Conservation (phyloP, 1,139 yeast genomes). For the Blastobotrys elegans region DNA sequence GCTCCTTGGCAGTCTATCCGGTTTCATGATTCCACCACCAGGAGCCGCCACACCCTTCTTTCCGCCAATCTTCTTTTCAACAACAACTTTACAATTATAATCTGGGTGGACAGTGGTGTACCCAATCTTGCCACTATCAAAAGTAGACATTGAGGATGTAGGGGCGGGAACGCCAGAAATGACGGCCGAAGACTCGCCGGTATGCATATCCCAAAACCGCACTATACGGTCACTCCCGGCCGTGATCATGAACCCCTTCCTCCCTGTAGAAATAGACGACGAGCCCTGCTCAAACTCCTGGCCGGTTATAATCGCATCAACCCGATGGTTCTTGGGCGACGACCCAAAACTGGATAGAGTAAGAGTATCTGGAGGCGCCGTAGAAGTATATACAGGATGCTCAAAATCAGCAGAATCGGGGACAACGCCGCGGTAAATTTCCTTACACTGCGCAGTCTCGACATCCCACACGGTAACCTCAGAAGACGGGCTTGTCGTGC, state of each 20-base stretch:
- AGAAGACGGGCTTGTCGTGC: constrained; percentile 41
- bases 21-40: constrained; percentile 11
- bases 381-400: constrained; percentile 57
- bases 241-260: constrained; percentile 29
- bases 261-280: constrained; percentile 7
- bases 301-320: constrained; percentile 27
- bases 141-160: constrained; percentile 10
- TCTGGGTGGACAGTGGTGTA: constrained; percentile 37
- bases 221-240: constrained; percentile 41
- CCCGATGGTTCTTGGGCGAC: constrained; percentile 11
- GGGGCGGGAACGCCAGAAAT: constrained; percentile 31
- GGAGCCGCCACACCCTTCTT: constrained; percentile 24
- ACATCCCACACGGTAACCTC: constrained; percentile 77
- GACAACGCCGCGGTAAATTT: constrained; percentile 40
- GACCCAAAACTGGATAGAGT: neutral
- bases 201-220: constrained; percentile 45
- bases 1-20: constrained; percentile 29
- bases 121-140: constrained; percentile 26
- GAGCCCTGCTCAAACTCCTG: constrained; percentile 24
- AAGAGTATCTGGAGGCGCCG: constrained; percentile 23
- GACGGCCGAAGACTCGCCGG: constrained; percentile 39
- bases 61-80: constrained; percentile 25
- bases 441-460: constrained; percentile 57
- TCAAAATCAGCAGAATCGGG: constrained; percentile 67
- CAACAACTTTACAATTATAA: constrained; percentile 30